phyloP scores from a whole-genome alignment of 2,329 filamentous ascomycete genomes.

The Sodiomyces alkalinus region DNA sequence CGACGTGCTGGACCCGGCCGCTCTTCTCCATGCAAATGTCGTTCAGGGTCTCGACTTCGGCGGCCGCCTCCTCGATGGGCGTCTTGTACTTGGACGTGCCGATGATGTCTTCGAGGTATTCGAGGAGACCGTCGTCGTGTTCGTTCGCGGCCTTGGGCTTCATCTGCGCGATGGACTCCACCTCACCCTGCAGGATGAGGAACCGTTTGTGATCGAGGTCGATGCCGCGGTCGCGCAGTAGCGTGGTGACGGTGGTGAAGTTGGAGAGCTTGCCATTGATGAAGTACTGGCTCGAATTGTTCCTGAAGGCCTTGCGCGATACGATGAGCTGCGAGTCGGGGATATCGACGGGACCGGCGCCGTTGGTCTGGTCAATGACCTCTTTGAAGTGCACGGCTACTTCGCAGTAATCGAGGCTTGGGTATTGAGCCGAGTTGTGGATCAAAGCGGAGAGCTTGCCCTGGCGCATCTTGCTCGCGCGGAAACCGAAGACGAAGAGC shows the following conservation, averaged over 20 bases:
- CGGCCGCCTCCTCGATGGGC: slow-evolving; percentile 85
- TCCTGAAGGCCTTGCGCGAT: slow-evolving; percentile 88
- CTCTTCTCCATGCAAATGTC: slow-evolving; percentile 94
- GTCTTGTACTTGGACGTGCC: slow-evolving; percentile 97
- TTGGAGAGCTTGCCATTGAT: slow-evolving; percentile 83
- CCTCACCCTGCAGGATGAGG: slow-evolving; percentile 90
- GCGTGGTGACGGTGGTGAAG: slow-evolving; percentile 78
- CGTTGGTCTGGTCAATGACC: slow-evolving; percentile 70
- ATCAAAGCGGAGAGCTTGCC: slow-evolving; percentile 96
- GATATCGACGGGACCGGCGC: slow-evolving; percentile 57
- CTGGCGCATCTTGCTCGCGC: slow-evolving; percentile 97
- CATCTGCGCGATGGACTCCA: slow-evolving; percentile 98
- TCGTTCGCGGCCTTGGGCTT: slow-evolving; percentile 91
- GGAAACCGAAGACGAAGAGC: slow-evolving; percentile 97
- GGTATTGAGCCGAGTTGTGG: slow-evolving; percentile 83
- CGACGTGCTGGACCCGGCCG: slow-evolving; percentile 87
- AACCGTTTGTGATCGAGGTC: slow-evolving; percentile 98
- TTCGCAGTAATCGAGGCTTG: slow-evolving; percentile 79
- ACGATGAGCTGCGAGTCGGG: slow-evolving; percentile 76
- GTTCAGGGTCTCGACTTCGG: slow-evolving; percentile 82
- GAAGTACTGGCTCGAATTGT: slow-evolving; percentile 97
- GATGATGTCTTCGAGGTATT: slow-evolving; percentile 97
- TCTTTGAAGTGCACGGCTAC: slow-evolving; percentile 95
- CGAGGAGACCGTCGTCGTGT: slow-evolving; percentile 87
- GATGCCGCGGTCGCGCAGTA: slow-evolving; percentile 76